These are phyloP conservation scores for Otatea glauca DNA, from an alignment of 176 grass and related monocot genomes.

Conservation along the genomic window DNA sequence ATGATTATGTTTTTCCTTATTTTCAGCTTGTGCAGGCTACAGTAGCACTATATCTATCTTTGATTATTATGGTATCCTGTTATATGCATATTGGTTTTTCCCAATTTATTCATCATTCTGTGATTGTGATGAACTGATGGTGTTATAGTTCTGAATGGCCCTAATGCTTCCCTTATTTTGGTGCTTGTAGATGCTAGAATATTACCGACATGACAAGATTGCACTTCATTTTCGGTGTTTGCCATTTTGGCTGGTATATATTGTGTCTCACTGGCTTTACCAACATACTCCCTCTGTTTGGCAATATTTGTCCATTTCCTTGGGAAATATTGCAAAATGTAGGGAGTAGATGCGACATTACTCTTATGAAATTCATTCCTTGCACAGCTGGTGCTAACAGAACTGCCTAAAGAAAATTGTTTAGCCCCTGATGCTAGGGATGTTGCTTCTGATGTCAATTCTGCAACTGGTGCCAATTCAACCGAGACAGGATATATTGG, in stretches of 20 bases:
- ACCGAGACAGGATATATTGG: neutral
- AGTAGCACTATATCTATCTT: too few species aligned
- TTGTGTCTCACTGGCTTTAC: neutral
- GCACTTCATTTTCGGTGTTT: neutral
- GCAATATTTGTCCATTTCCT: too few species aligned
- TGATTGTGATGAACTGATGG: too few species aligned
- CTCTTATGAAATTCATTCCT: neutral
- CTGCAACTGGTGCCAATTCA: neutral
- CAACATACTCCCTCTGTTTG: too few species aligned
- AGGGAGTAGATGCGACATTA: neutral
- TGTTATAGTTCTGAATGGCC: too few species aligned
- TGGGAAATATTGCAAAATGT: too few species aligned
- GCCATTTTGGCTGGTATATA: neutral
- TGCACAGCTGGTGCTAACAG: neutral
- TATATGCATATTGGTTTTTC: too few species aligned
- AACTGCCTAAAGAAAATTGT: neutral
- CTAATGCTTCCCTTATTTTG: neutral
- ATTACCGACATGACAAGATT: neutral
- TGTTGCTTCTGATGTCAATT: neutral
- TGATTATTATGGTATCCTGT: too few species aligned
- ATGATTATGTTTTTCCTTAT: too few species aligned
- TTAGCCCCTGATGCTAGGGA: neutral
- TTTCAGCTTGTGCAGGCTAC: too few species aligned
- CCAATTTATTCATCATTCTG: too few species aligned
- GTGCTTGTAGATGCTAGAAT: neutral